Conservation (phyloP, 495 filamentous ascomycete genomes). For the Talaromyces adpressus region DNA sequence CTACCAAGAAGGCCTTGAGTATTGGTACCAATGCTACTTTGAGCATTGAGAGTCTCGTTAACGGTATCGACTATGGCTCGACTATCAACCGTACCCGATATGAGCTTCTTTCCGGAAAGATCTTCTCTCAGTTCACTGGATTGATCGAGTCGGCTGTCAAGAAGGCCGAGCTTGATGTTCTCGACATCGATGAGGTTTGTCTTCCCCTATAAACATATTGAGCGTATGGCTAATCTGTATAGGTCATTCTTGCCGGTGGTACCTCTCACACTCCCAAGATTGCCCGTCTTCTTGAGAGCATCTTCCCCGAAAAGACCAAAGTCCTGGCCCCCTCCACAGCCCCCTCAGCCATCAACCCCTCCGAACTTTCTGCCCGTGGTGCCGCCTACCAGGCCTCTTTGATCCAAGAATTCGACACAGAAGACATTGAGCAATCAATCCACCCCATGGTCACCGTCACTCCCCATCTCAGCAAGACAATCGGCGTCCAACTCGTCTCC, state of each 20-base stretch:
- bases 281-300: conserved; percentile 60
- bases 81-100: conserved; percentile 90
- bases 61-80: conserved; percentile 83
- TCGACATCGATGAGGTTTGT: conserved; percentile 79
- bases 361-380: conserved; percentile 79
- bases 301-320: conserved; percentile 74
- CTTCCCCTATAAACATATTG: not conserved
- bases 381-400: conserved; percentile 93
- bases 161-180: conserved; percentile 85
- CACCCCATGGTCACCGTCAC: conserved; percentile 93
- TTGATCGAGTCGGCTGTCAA: conserved; percentile 77
- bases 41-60: conserved; percentile 79
- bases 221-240: not conserved
- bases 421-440: conserved; percentile 92
- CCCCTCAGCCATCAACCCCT: conserved; percentile 79
- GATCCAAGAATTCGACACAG: conserved; percentile 83
- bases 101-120: conserved; percentile 78
- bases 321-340: conserved; percentile 78
- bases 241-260: conserved; percentile 87
- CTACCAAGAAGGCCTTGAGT: conserved; percentile 81
- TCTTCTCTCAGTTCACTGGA: conserved; percentile 79
- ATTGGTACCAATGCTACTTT: conserved; percentile 81
- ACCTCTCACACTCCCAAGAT: conserved; percentile 91
- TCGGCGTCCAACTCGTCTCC: conserved; percentile 76
- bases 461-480: conserved; percentile 78